Conservation (phyloP, 2,329 filamentous ascomycete species). For the Aspergillus sp. region DNA sequence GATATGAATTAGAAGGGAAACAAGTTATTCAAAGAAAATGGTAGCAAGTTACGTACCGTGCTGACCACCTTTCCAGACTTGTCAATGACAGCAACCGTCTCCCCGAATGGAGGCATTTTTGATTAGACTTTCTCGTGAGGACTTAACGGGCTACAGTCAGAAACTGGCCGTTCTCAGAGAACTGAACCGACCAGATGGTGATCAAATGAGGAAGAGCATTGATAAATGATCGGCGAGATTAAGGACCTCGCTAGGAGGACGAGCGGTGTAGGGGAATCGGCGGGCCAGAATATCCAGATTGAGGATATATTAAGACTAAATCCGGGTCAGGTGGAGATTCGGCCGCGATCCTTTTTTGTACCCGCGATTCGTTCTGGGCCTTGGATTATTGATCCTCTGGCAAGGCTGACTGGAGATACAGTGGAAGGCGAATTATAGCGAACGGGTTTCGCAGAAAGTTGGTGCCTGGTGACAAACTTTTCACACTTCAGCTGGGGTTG, state of each 20-base stretch:
- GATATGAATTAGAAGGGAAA: slow-evolving; percentile 13
- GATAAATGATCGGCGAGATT: slow-evolving; percentile 11
- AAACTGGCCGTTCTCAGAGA: not conserved
- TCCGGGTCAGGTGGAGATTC: slow-evolving; percentile 18
- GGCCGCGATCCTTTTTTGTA: slow-evolving; percentile 14
- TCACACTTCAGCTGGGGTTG: slow-evolving; percentile 12
- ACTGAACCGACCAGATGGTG: slow-evolving; percentile 3
- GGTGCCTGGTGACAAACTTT: slow-evolving; percentile 16
- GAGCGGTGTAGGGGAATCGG: slow-evolving; percentile 23
- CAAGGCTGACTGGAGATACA: not conserved
- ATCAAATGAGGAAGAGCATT: slow-evolving; percentile 15
- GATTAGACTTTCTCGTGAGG: not conserved
- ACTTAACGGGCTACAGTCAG: not conserved
- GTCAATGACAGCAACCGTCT: slow-evolving; percentile 88
- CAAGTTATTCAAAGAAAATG: not conserved
- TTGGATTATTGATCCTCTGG: slow-evolving; percentile 1
- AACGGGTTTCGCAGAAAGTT: not conserved
- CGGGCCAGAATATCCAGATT: slow-evolving; percentile 5
- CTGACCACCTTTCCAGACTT: slow-evolving; percentile 88
- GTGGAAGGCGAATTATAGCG: not conserved
- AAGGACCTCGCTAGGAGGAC: slow-evolving; percentile 12
- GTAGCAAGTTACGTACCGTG: slow-evolving; percentile 61
- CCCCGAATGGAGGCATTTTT: slow-evolving; percentile 43
- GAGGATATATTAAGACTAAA: slow-evolving; percentile 12
- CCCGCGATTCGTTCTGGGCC: slow-evolving; percentile 17